A percentile compares a stretch with the other conserved stretches of the same genome.
Conservation (phyloP, 2,329 filamentous ascomycete genomes). For the Arthrobotrys megalospora region DNA sequence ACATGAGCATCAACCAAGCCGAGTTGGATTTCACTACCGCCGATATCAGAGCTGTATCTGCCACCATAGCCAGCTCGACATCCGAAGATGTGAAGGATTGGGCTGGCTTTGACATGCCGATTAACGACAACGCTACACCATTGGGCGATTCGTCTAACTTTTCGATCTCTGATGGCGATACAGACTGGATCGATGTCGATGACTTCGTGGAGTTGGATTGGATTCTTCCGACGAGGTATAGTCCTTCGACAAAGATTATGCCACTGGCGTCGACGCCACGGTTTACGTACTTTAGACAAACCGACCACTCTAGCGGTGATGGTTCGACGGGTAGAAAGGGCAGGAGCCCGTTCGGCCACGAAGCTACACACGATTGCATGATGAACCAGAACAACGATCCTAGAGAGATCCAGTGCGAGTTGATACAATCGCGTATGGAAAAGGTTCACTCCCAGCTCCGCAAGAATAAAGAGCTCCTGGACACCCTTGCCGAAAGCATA, state of each 20-base stretch:
- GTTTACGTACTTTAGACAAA: conserved; percentile 97
- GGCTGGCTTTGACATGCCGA: conserved; percentile 66
- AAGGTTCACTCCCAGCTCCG: conserved; percentile 84
- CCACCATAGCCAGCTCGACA: conserved; percentile 85
- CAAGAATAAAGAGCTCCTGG: conserved; percentile 80
- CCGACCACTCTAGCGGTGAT: conserved; percentile 85
- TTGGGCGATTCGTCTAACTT: conserved; percentile 82
- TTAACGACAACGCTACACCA: conserved; percentile 62
- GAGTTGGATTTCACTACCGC: conserved; percentile 92
- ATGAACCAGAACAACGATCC: conserved; percentile 92
- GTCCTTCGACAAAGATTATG: conserved; percentile 93
- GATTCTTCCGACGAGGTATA: conserved; percentile 90
- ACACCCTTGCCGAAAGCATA: conserved; percentile 78
- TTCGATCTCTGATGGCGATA: conserved; percentile 93
- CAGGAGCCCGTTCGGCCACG: conserved; percentile 90
- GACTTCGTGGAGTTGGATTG: conserved; percentile 98
- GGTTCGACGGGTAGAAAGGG: conserved; percentile 80
- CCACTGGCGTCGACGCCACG: conserved; percentile 93
- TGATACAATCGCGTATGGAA: conserved; percentile 85
- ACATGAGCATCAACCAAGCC: conserved; percentile 95
- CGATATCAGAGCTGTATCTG: conserved; percentile 93
- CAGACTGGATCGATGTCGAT: conserved; percentile 99
- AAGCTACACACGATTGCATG: conserved; percentile 93
- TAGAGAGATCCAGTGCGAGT: conserved; percentile 85
- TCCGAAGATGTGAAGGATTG: conserved; percentile 80